These are phyloP conservation scores for Sarcodon aspratus DNA, from an alignment of 768 basidiomycete species.

Conservation along the genomic window DNA sequence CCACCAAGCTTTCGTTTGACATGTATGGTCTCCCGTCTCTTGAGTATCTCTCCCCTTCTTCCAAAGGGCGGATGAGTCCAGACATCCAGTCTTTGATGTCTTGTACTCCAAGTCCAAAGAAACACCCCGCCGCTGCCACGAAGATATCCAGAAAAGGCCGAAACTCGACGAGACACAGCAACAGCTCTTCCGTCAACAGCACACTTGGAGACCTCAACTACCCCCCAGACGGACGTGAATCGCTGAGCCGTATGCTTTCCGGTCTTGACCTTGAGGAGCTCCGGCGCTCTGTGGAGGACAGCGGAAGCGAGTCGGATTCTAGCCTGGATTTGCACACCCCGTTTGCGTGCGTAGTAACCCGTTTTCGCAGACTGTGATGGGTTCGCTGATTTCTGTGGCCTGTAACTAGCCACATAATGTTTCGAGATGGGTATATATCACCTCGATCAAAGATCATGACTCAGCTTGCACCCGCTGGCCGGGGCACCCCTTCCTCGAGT, in stretches of 20 bases:
- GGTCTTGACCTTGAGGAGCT: slow-evolving; percentile 1
- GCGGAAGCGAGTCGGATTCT: slow-evolving; percentile 21
- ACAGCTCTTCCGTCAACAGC: slow-evolving; percentile 5
- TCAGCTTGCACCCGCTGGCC: slow-evolving; percentile 6
- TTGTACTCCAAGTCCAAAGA: slow-evolving; percentile 18
- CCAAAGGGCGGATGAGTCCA: slow-evolving; percentile 15
- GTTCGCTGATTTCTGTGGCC: background rate
- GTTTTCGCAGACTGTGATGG: background rate
- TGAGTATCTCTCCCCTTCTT: too few species aligned
- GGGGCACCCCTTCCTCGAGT: background rate
- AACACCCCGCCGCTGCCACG: slow-evolving; percentile 13
- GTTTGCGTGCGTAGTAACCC: slow-evolving; percentile 21
- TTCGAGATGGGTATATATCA: slow-evolving; percentile 28
- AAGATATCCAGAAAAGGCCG: slow-evolving; percentile 9
- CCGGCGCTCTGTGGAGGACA: slow-evolving; percentile 14
- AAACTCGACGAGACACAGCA: slow-evolving; percentile 8
- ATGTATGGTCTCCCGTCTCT: too few species aligned
- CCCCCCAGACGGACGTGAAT: slow-evolving; percentile 9
- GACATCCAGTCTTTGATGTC: slow-evolving; percentile 20
- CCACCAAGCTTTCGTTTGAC: too few species aligned
- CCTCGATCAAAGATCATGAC: slow-evolving; percentile 26
- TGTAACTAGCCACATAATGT: slow-evolving; percentile 19
- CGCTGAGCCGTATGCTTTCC: slow-evolving; percentile 10
- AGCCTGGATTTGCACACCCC: slow-evolving; percentile 28
- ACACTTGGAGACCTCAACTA: slow-evolving; percentile 9